Conservation (phyloP, 1,284 basidiomycete species). For the Trichosporon coremiiforme region DNA sequence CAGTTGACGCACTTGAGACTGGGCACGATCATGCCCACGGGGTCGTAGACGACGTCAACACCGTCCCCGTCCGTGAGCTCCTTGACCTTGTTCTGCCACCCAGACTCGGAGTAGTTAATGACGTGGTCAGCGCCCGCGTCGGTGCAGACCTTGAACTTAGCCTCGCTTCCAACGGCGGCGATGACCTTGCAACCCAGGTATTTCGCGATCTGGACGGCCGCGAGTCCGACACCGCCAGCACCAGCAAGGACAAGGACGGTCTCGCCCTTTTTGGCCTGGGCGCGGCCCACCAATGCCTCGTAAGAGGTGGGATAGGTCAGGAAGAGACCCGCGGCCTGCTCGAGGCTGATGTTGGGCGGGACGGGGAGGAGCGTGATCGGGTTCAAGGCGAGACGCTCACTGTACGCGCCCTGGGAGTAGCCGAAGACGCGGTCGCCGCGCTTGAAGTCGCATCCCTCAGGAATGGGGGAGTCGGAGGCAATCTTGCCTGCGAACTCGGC, state of each 20-base stretch:
- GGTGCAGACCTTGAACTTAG: constrained; percentile 56
- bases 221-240: constrained; percentile 85
- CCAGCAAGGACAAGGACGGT: constrained; percentile 85
- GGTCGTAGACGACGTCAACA: constrained; percentile 85
- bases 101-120: constrained; percentile 56
- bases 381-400: constrained; percentile 66
- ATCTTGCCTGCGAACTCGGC: constrained; percentile 84
- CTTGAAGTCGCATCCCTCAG: constrained; percentile 74
- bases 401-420: constrained; percentile 72
- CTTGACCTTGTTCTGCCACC: constrained; percentile 60
- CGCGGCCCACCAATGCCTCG: constrained; percentile 82
- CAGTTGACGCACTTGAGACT: constrained; percentile 85
- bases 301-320: constrained; percentile 58
- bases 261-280: constrained; percentile 75
- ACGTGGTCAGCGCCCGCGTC: constrained; percentile 55
- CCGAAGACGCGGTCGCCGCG: constrained; percentile 82
- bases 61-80: constrained; percentile 76
- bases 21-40: constrained; percentile 63
- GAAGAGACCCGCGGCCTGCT: constrained; percentile 61
- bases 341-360: constrained; percentile 66
- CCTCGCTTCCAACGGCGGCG: constrained; percentile 55
- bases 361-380: constrained; percentile 64
- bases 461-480: constrained; percentile 72
- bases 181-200: constrained; percentile 58
- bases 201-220: constrained; percentile 87